Base-by-base conservation (phyloP, 1,139 yeast species). In the Pichia norvegensis region DNA sequence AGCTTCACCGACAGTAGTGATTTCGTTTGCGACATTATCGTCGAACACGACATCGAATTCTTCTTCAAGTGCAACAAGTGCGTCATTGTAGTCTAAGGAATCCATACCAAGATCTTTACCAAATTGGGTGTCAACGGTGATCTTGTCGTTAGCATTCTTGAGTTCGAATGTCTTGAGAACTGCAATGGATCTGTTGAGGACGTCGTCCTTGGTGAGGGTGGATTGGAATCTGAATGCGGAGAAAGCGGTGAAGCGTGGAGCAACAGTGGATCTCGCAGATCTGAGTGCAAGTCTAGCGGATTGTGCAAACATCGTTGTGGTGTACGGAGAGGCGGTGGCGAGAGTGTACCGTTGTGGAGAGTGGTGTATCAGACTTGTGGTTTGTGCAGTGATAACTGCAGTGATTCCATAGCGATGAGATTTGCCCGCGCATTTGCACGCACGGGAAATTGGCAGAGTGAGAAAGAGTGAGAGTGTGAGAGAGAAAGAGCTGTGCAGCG, bases 21-120 rank as follows among this genome's bases (percentile, higher is more conserved):
- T 76, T 55, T 75, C 79, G 59, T 77, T 80, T 37, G 82, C 78
- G 52, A 76, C 66, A 62, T 76, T 75, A 65, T 76, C 81, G 43
- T 80, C 81, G 53, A 77, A 76, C 58, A 76, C 81, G 64, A 77
- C 70, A 60, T 76, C 81, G 53, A 77, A 77, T 63, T 77, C 81
- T 67, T 77, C 82, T 66, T 77, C 81, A 55, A 77, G 70, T 40
- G 82, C 82, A 60, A 77, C 81, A 56, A 77, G 70, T 25, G 81
- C 81, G 65, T 77, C 82, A 51, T 76, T 79, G 52, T 79, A 76
- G 57, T 77, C 82, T 54, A 77, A 72, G 4, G 82, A 77, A 60
- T 77, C 82, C 67, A 77, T 73, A 17, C 80, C 81, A 61, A 77
- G 72, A 60, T 77, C 82, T 58, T 75, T 75, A 58, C 73, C 74